phyloP scores from a whole-genome alignment of 768 basidiomycete genomes.

The Hydnum rufescens region DNA sequence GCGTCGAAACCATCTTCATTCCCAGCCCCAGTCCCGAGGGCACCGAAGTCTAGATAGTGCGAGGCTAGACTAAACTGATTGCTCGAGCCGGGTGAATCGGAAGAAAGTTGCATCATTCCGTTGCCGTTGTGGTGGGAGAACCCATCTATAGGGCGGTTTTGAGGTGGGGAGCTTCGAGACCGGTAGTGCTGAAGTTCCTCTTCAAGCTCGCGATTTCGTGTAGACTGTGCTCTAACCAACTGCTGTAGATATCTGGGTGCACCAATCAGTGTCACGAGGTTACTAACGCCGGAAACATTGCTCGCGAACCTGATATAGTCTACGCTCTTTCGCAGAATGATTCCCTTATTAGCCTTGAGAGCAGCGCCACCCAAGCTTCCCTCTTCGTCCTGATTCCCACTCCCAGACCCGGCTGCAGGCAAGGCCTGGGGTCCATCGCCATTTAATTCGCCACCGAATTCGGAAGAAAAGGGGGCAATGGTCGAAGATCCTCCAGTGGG shows the following conservation, averaged over 20 bases:
- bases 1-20: not conserved
- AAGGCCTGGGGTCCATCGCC: slow-evolving; percentile 14
- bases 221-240: slow-evolving; percentile 60
- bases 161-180: not conserved
- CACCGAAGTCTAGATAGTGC: not conserved
- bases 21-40: not conserved
- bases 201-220: slow-evolving; percentile 61
- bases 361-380: slow-evolving; percentile 10
- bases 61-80: too few relatives aligned
- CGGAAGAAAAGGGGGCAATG: slow-evolving; percentile 2
- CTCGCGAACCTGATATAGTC: slow-evolving; percentile 32
- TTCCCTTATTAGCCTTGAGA: slow-evolving; percentile 87
- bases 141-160: too few relatives aligned
- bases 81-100: too few relatives aligned
- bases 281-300: slow-evolving; percentile 17
- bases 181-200: slow-evolving; percentile 28
- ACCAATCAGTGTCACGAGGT: slow-evolving; percentile 4
- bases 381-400: slow-evolving; percentile 5
- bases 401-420: slow-evolving; percentile 7
- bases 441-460: slow-evolving; percentile 10
- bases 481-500: slow-evolving; percentile 10
- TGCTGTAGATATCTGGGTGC: slow-evolving; percentile 55
- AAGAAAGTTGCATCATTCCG: too few relatives aligned
- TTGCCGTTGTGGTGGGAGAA: too few relatives aligned
- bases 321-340: slow-evolving; percentile 73